phyloP scores from a whole-genome alignment of 176 grass and related monocot genomes.

The Aegilops speltoides region DNA sequence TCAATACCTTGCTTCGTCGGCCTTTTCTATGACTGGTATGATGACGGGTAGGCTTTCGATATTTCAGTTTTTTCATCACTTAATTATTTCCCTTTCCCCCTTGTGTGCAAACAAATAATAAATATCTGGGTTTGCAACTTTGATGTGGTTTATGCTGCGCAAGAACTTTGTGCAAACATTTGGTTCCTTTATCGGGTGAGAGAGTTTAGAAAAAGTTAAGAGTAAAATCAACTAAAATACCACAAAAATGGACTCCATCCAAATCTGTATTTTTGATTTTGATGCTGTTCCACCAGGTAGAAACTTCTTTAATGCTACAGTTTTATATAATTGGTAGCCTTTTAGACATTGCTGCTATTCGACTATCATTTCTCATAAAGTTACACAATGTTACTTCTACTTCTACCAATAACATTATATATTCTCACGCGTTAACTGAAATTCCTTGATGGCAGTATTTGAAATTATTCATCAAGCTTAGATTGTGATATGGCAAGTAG shows the following conservation, averaged over 20 bases:
- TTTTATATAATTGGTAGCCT: neutral
- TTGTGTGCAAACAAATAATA: neutral
- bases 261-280: neutral
- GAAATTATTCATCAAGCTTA: neutral
- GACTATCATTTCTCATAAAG: neutral
- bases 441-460: neutral
- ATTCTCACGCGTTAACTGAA: neutral
- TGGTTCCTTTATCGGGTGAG: neutral
- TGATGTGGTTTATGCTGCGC: neutral
- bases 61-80: neutral
- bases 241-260: too few relatives aligned
- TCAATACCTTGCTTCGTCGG: constrained; percentile 39
- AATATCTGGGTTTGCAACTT: constrained; percentile 6
- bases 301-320: neutral
- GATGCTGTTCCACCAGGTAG: constrained; percentile 1
- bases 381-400: neutral
- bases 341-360: neutral
- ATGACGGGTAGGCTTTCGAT: constrained; percentile 21
- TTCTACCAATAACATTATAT: neutral
- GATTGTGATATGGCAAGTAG: neutral
- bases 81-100: neutral
- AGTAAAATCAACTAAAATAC: too few relatives aligned
- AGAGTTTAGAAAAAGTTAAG: too few relatives aligned
- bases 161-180: constrained; percentile 13
- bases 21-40: constrained; percentile 40